Base-by-base conservation (phyloP, 1,284 basidiomycete species). In the Malassezia psittaci region DNA sequence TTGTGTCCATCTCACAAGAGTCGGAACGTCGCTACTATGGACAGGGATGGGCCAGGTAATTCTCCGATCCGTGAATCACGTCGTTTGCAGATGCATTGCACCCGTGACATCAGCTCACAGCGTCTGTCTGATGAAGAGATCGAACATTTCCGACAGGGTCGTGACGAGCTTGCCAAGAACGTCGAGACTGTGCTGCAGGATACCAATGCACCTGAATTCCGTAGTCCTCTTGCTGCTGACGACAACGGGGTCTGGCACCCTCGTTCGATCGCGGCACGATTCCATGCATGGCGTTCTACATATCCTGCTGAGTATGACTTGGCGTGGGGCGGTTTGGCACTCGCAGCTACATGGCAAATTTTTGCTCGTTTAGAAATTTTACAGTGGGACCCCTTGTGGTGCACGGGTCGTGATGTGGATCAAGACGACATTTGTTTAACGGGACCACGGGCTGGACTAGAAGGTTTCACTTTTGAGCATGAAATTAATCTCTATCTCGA, bases 301-400 rank as follows among this genome's bases (percentile, higher is more conserved):
- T 73, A 66, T 33, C 55, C 61, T 2, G 56, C 61, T 11, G 68
- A 72, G 43, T 73, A 72, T 51, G 48, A 58, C 3, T 52, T 64
- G 39, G 59, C 66, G 1, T 73, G 69, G 69, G 71, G 69, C 29
- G 66, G 69, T 2, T 57, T 73, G 4, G 68, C 68, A 0, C 52
- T 73, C 2, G 62, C 65, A 0, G 62, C 61, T 46, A 63, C 66
- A 10, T 72, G 69, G 71, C 65, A 70, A 29, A 70, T 68, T 38
- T 73, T 65, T 48, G 64, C 63, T 3, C 58, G 71, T 0, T 50
- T 51, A 5, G 68, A 72, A 49, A 24, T 68, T 29, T 51, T 59
- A 0, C 42, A 54, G 1, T 70, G 66, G 65, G 62, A 68, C 11
- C 46, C 56, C 0, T 45, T 65, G 10, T 34, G 49, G 48, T 35